These are phyloP conservation scores for Neonothopanus nambi DNA, from an alignment of 1,284 basidiomycete species.

Conservation along the genomic window DNA sequence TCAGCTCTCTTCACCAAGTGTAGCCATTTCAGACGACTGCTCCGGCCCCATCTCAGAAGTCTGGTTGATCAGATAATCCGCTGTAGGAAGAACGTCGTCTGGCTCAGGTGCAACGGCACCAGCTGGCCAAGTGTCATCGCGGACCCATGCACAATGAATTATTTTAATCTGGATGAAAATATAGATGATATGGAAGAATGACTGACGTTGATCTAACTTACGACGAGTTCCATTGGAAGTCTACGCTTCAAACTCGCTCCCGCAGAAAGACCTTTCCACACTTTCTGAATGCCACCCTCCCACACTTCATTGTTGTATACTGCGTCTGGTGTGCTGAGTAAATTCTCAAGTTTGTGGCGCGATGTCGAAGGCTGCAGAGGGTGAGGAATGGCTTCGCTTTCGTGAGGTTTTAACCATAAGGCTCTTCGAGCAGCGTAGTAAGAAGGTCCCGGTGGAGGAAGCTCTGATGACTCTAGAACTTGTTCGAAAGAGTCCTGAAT, in stretches of 20 bases:
- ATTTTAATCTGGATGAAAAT: constrained; percentile 58
- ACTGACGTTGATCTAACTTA: constrained; percentile 35
- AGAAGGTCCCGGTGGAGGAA: constrained; percentile 64
- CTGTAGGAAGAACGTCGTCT: constrained; percentile 46
- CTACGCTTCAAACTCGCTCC: constrained; percentile 57
- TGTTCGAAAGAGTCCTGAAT: constrained; percentile 36
- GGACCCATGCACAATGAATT: constrained; percentile 69
- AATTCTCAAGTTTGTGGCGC: constrained; percentile 50
- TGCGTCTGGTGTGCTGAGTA: constrained; percentile 50
- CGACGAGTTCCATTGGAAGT: constrained; percentile 62
- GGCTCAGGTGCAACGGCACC: constrained; percentile 56
- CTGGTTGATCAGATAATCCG: constrained; percentile 10
- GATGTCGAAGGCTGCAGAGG: constrained; percentile 31
- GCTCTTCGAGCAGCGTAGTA: constrained; percentile 61
- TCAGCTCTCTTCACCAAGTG: not conserved
- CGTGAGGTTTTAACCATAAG: constrained; percentile 48
- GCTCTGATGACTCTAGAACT: constrained; percentile 33
- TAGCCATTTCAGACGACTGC: not conserved
- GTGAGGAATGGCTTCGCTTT: constrained; percentile 18
- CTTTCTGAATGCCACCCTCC: constrained; percentile 54
- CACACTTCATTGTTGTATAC: constrained; percentile 54
- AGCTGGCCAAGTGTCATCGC: constrained; percentile 72
- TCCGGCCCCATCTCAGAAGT: not conserved
- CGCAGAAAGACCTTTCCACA: constrained; percentile 61
- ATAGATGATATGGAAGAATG: not conserved